Percentiles rank a stretch among this genome's conserved stretches.
These are phyloP conservation scores for Podaxis rugospora DNA, from an alignment of 768 basidiomycete species.

Conservation along the genomic window DNA sequence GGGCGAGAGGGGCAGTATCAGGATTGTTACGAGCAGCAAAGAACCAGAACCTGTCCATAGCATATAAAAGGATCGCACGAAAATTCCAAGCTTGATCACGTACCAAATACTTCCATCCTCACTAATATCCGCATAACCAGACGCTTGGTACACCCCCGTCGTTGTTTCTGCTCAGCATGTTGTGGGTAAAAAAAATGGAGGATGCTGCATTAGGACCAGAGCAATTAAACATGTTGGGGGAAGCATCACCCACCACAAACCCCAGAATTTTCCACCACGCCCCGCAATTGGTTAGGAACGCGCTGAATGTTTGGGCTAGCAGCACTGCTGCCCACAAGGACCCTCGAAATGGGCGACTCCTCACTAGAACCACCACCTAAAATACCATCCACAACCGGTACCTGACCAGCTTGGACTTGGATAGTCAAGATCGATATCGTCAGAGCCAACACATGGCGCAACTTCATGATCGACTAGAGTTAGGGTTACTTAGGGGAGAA, in stretches of 20 bases:
- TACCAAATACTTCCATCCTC: conserved; percentile 55
- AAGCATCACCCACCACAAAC: conserved; percentile 41
- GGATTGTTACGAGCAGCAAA: conserved; percentile 60
- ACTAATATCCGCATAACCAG: conserved; percentile 60
- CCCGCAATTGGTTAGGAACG: conserved; percentile 25
- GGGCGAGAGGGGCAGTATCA: conserved; percentile 53
- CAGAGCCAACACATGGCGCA: neutral
- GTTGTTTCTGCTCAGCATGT: conserved; percentile 45
- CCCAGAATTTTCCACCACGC: conserved; percentile 57
- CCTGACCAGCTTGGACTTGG: conserved; percentile 26
- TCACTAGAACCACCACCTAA: conserved; percentile 24
- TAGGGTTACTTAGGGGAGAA: neutral
- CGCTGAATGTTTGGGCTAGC: neutral
- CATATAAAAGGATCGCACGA: neutral
- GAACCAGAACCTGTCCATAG: conserved; percentile 56
- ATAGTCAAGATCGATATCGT: neutral
- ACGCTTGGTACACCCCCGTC: conserved; percentile 53
- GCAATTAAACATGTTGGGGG: neutral
- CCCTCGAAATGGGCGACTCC: conserved; percentile 2
- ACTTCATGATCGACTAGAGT: neutral
- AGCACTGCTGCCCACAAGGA: neutral
- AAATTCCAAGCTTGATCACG: neutral
- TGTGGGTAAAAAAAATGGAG: neutral
- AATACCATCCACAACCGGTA: conserved; percentile 48
- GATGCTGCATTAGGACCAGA: neutral